Base-by-base conservation (phyloP, 345 rosid genomes). In the Acer negundo region DNA sequence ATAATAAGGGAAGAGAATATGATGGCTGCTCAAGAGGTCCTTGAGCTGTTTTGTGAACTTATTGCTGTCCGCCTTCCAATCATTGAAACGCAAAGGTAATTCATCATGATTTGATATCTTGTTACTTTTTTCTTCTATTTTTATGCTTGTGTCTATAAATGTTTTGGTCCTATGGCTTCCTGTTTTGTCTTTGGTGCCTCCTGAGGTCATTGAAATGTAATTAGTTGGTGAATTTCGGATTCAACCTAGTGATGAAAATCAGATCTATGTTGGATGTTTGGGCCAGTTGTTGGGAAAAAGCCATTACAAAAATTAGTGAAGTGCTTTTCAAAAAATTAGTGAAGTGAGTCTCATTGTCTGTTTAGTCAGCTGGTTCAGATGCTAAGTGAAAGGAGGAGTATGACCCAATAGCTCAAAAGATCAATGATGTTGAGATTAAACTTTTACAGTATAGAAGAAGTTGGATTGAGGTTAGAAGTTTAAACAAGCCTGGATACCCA, bases 11-110 rank as follows among this genome's bases (percentile, higher is more conserved):
- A 96, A 88, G 98, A 96, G 86, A 96, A 94, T 77, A 94, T 91
- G 98, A 92, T 92, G 98, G 98, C 95, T 76, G 98, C 98, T 72
- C 99, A 96, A 82, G 99, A 96, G 90, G 87, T 96, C 72, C 77
- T 94, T 70, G 99, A 96, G 83, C 89, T 96, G 23, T 96, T 91
- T 70, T 88, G 92, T 55, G 97, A 96, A 83, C 97, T 96, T 26
- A 89, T 96, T 8, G 79, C 90, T 44, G 98, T 94, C 64, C 98
- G 99, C 35, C 97, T 96, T 85, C 99, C 98, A 0, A 88, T 96
- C 66, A 92, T 96, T 15, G 99, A 96, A 84, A 82, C 90, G 6
- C 99, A 96, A 86, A 91, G 97, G 99, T 74, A 62, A 61, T 28
- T 42, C 3, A 13, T 42, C 19, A 10, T 22, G 12, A 40, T 59